These are phyloP conservation scores for Hygrophoropsis aurantiaca DNA, from an alignment of 768 basidiomycete genomes.

Conservation along the genomic window DNA sequence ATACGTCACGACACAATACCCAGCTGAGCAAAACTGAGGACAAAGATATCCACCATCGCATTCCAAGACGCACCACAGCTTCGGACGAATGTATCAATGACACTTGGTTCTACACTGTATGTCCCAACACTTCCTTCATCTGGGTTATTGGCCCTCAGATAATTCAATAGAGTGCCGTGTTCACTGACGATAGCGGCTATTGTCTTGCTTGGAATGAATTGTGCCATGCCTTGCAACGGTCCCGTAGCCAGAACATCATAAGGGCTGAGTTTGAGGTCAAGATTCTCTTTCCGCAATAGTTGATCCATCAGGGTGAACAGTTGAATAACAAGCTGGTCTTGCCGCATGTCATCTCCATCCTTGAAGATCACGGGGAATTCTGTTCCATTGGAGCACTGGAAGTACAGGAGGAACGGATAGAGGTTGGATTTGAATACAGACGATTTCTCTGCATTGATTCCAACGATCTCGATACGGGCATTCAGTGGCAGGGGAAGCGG, in stretches of 20 bases:
- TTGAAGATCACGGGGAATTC: conserved; percentile 98
- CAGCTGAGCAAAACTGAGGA: conserved; percentile 55
- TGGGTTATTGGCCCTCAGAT: conserved; percentile 80
- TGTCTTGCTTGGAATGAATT: conserved; percentile 95
- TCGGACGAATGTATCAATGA: conserved; percentile 94
- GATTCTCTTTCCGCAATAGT: conserved; percentile 87
- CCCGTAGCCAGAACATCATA: conserved; percentile 95
- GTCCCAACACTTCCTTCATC: conserved; percentile 95
- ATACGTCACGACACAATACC: conserved; percentile 97
- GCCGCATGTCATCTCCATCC: conserved; percentile 97
- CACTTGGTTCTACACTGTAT: conserved; percentile 89
- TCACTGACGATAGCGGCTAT: conserved; percentile 95
- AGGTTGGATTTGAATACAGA: conserved; percentile 98
- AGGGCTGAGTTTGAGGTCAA: conserved; percentile 88
- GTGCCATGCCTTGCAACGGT: conserved; percentile 89
- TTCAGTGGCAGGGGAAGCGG: conserved; percentile 89
- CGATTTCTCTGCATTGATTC: conserved; percentile 89
- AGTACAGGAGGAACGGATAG: conserved; percentile 87
- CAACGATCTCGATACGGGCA: conserved; percentile 79
- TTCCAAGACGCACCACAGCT: conserved; percentile 81
- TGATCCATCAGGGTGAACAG: conserved; percentile 99
- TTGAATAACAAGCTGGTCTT: conserved; percentile 97
- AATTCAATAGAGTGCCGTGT: conserved; percentile 84
- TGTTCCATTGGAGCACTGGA: conserved; percentile 79
- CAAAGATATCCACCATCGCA: conserved; percentile 7